Conservation (phyloP, 208 protist species). For the Herpetomonas muscarum region DNA sequence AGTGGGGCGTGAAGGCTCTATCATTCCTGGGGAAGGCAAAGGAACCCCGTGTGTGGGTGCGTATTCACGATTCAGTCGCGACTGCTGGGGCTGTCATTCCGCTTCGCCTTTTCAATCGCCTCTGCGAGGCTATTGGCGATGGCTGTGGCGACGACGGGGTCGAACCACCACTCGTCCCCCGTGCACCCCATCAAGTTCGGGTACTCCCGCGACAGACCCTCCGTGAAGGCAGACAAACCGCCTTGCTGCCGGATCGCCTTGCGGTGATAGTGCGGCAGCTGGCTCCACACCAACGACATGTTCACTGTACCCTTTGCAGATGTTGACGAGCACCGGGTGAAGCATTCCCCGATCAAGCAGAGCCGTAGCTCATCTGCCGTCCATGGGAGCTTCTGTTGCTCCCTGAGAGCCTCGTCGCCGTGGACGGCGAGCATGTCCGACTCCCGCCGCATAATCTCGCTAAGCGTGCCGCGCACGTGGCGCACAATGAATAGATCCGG, state of each 20-base stretch:
- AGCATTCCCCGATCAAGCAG: too few species aligned
- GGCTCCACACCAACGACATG: neutral
- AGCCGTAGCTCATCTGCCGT: neutral
- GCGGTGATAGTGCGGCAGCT: neutral
- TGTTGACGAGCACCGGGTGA: too few species aligned
- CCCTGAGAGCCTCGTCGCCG: slow-evolving; percentile 11
- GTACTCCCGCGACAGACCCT: neutral
- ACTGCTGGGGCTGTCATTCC: too few species aligned
- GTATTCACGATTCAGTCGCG: too few species aligned
- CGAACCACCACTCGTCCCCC: neutral
- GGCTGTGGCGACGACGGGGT: neutral
- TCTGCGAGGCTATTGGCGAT: too few species aligned
- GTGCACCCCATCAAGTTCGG: neutral
- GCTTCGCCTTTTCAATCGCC: too few species aligned
- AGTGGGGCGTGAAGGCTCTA: too few species aligned
- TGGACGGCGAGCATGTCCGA: slow-evolving; percentile 17
- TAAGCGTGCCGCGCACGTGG: slow-evolving; percentile 14
- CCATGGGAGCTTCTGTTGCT: neutral
- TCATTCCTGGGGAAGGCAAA: too few species aligned
- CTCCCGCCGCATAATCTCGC: slow-evolving; percentile 30
- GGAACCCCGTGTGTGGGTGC: too few species aligned
- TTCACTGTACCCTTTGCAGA: too few species aligned
- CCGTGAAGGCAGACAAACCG: neutral
- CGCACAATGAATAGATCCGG: slow-evolving; percentile 30
- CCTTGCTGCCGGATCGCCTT: neutral